Evolutionary conservation across 2,329 filamentous ascomycete genomes (phyloP), one percentile per base, ranked within the genome.

Genomic region (Apiospora marii): DNA sequence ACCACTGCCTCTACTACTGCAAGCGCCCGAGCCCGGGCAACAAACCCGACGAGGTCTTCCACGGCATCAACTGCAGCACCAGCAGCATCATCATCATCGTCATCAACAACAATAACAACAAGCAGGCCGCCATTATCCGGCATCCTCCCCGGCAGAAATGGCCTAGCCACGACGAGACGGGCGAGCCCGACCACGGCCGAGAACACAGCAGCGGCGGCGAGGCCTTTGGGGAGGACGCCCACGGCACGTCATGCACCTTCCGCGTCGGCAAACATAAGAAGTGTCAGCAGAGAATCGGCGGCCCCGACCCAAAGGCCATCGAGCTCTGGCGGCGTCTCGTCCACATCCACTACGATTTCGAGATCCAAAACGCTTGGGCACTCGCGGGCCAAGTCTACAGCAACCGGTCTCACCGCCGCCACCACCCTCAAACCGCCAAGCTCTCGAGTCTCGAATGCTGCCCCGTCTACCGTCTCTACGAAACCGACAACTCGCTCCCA

Each of bases 311-410:
- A 72, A 22, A 74, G 78, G 3, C 79, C 80, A 3, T 79, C 79
- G 0, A 78, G 80, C 0, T 80, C 79, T 1, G 76, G 78, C 4
- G 78, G 80, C 1, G 67, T 79, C 5, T 75, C 79, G 13, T 61
- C 77, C 14, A 53, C 77, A 7, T 61, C 70, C 34, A 70, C 75
- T 30, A 67, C 74, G 7, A 70, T 69, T 64, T 75, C 71, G 46
- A 67, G 74, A n/a, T 58, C 46, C 22, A 48, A 30, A 30, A 46
- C 72, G 4, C 30, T 71, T 14, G 78, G 78, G 22, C 84, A 86
- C 73, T 67, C 78, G 13, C 81, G 85, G 68, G 81, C 84, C n/a
- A 84, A 81, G 75, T 85, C 84, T n/a, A 83, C 82, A 5, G 82
- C 81, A 5, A 84, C 83, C 1, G 74, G 80, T 6, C 81, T 85